Conservation (phyloP, 768 basidiomycete species). For the Lepiota venenata region DNA sequence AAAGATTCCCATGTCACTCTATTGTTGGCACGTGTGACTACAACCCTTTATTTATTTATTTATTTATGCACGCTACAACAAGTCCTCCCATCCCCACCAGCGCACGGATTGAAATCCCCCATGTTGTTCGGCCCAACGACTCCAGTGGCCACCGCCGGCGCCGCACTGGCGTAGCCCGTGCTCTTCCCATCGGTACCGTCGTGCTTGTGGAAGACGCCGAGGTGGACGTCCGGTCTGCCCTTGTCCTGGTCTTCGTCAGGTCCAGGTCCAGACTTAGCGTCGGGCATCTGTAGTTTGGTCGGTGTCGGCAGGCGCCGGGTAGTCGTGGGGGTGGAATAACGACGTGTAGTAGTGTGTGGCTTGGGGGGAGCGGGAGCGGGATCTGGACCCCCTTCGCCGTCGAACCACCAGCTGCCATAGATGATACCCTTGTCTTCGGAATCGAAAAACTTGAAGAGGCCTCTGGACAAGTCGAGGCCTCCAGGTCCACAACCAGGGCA, state of each 20-base stretch:
- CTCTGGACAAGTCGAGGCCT: neutral
- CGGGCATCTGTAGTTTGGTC: neutral
- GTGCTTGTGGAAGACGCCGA: conserved; percentile 22
- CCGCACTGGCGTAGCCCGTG: conserved; percentile 6
- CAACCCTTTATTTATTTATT: conserved; percentile 15
- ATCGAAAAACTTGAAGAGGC: conserved; percentile 42
- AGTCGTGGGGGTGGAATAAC: conserved; percentile 22
- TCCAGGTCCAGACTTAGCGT: neutral
- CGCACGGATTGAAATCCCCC: conserved; percentile 24
- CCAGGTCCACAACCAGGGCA: conserved; percentile 8
- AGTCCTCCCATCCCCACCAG: conserved; percentile 30
- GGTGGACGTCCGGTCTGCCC: conserved; percentile 16
- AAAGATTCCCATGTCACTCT: conserved; percentile 2
- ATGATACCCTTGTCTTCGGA: conserved; percentile 46
- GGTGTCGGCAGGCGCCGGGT: conserved; percentile 14
- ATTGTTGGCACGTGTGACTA: neutral
- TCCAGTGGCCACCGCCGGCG: conserved; percentile 19
- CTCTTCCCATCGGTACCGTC: neutral
- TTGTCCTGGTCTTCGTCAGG: conserved; percentile 6
- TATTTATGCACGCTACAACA: conserved; percentile 22
- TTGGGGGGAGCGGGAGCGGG: conserved; percentile 18
- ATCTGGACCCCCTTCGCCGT: conserved; percentile 27
- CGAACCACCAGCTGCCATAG: conserved; percentile 58
- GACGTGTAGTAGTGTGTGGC: neutral
- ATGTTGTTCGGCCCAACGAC: conserved; percentile 28